A percentile compares a stretch with the other conserved stretches of the same genome.
Evolutionary conservation across 2,329 filamentous ascomycete genomes (phyloP).

Genomic region (Sclerotinia sclerotiorum): DNA sequence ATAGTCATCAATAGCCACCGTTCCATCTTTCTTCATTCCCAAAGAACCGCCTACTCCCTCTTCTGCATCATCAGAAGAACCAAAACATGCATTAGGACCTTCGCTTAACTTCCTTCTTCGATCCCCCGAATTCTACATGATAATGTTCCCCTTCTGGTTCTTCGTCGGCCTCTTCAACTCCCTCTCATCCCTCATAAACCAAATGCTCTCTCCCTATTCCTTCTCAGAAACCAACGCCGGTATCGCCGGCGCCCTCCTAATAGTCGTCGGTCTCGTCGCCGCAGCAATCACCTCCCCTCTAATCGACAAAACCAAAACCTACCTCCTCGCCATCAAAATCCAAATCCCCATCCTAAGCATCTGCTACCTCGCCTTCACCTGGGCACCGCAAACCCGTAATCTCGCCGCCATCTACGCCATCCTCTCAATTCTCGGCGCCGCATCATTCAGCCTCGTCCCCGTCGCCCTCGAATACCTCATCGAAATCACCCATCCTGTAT

Average conservation of each 20-base stretch:
- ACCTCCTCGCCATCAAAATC: conserved; percentile 69
- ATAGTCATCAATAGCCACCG: conserved; percentile 60
- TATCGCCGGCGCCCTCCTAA: conserved; percentile 84
- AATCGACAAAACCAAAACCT: conserved; percentile 80
- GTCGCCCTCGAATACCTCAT: conserved; percentile 83
- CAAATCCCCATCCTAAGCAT: conserved; percentile 72
- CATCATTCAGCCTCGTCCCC: conserved; percentile 78
- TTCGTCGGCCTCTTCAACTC: conserved; percentile 96
- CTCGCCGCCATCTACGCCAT: conserved; percentile 73
- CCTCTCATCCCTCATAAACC: conserved; percentile 82
- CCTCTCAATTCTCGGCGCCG: conserved; percentile 73
- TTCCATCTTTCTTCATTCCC: conserved; percentile 83
- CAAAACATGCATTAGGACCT: conserved; percentile 53
- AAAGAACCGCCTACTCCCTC: conserved; percentile 73
- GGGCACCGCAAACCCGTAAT: conserved; percentile 62
- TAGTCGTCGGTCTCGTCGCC: conserved; percentile 78
- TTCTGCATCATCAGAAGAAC: conserved; percentile 58
- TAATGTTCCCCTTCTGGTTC: conserved; percentile 76
- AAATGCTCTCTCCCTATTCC: conserved; percentile 83
- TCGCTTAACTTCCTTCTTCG: conserved; percentile 55
- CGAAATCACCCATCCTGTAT: conserved; percentile 83
- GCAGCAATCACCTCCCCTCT: conserved; percentile 77
- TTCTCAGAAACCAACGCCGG: conserved; percentile 83
- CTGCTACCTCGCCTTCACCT: conserved; percentile 77
- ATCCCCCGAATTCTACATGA: conserved; percentile 74